Evolutionary conservation across 2,329 filamentous ascomycete species (phyloP), one percentile per base, ranked within the genome.

Genomic region (Mycogone perniciosa): DNA sequence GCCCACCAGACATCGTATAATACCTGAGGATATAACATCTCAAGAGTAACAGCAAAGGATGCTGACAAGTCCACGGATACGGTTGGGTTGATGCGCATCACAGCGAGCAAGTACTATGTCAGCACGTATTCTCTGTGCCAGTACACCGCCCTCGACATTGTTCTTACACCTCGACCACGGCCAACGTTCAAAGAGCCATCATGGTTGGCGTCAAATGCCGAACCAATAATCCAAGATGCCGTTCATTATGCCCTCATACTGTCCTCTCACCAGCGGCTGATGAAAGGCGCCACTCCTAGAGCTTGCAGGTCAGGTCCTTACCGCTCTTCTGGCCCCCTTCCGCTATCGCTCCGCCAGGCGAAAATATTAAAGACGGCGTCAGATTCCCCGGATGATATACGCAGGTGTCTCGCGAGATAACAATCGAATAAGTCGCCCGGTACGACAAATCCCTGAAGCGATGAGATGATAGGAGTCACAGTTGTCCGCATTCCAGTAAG

Each of bases 211-310:
- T 38, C 35, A 20, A 38, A 20, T 38, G 26, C 13, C 26, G 26
- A 42, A 10, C 39, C 39, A 42, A 42, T 42, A 10, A 10, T 10
- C 26, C 26, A 42, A 29, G 13, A 29, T 42, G 39, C 6, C 10
- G 10, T 29, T 29, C 7, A 29, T 30, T 9, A n/a, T 46, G 9
- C 27, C 33, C 9, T 47, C 6, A n/a, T 11, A 3, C 7, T 7
- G 30, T 8, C 13, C 31, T 31, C 43, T 38, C 31, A 20, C 7
- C 13, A 11, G 41, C n/a, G 8, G 44, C n/a, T 33, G 27, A 20
- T 43, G 44, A 42, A 39, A 46, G 8, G 37, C 45, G 44, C 44
- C 34, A 29, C 45, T 13, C 27, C 37, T 33, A 31, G 31, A 46
- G 11, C 29, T 31, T 31, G 38, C 44, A 44, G 4, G 34, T 13